Conservation (phyloP, 208 protist genomes). For the Trichomonas tenax region DNA sequence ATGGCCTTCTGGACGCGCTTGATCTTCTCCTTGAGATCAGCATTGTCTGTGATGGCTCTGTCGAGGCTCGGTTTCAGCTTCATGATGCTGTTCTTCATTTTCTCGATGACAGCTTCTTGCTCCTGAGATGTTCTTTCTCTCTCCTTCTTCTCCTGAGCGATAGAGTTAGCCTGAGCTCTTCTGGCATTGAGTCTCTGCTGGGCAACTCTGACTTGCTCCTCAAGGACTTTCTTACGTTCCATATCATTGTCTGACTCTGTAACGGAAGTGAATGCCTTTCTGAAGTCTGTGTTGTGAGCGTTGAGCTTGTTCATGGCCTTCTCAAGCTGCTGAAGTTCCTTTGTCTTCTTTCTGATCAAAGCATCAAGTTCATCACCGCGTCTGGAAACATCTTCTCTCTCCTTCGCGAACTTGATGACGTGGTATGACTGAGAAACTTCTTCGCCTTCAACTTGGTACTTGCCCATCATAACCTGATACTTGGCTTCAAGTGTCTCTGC, state of each 20-base stretch:
- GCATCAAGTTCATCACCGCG: not conserved
- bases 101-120: not conserved
- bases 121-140: not conserved
- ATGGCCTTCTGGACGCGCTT: not conserved
- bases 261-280: not conserved
- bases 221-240: not conserved
- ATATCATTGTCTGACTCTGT: not conserved
- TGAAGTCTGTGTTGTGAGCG: not conserved
- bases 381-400: not conserved
- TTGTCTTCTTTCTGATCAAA: not conserved
- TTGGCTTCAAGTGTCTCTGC: not conserved
- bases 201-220: not conserved
- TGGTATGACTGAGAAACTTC: slow-evolving; percentile 1
- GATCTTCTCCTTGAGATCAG: not conserved
- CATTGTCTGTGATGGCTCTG: not conserved
- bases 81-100: not conserved
- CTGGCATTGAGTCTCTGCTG: not conserved
- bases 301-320: not conserved
- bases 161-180: not conserved
- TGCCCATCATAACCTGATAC: slow-evolving; percentile 11
- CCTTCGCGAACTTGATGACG: slow-evolving; percentile 7
- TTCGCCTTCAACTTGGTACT: slow-evolving; percentile 18
- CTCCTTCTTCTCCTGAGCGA: not conserved
- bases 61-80: not conserved
- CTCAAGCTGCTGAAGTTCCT: not conserved